These are phyloP conservation scores for Penicillium sclerotigenum DNA, from an alignment of 2,329 filamentous ascomycete species.

Conservation along the genomic window DNA sequence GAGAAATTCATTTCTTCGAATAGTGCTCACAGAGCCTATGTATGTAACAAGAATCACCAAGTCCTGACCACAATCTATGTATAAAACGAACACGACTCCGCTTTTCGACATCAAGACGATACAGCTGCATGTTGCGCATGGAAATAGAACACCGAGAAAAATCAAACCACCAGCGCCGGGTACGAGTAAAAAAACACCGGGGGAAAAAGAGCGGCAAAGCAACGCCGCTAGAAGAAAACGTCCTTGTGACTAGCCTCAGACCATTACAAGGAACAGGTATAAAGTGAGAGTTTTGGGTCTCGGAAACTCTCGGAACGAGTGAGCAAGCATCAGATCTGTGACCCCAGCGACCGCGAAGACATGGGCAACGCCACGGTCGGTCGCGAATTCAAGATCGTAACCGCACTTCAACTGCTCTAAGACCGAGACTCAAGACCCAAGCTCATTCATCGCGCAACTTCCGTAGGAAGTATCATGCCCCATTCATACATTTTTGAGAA, in stretches of 20 bases:
- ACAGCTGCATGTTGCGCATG: conserved; percentile 16
- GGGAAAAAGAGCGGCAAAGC: conserved; percentile 13
- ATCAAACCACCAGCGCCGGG: conserved; percentile 37
- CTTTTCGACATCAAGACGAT: conserved; percentile 14
- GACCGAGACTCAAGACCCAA: neutral
- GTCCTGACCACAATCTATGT: conserved; percentile 18
- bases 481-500: conserved; percentile 19
- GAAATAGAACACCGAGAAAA: conserved; percentile 22
- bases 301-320: conserved; percentile 4
- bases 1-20: conserved; percentile 3
- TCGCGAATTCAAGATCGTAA: conserved; percentile 1
- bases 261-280: conserved; percentile 4
- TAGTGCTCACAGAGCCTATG: conserved; percentile 22
- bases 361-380: conserved; percentile 6
- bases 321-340: neutral
- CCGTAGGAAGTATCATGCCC: conserved; percentile 20
- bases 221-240: conserved; percentile 9
- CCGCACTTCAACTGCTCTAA: conserved; percentile 10
- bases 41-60: conserved; percentile 16
- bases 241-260: neutral
- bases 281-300: neutral
- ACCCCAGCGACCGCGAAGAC: neutral
- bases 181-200: conserved; percentile 11
- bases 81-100: conserved; percentile 8
- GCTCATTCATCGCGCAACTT: conserved; percentile 14